phyloP scores from a whole-genome alignment of 2,329 filamentous ascomycete species.

The Akanthomyces lecanii region DNA sequence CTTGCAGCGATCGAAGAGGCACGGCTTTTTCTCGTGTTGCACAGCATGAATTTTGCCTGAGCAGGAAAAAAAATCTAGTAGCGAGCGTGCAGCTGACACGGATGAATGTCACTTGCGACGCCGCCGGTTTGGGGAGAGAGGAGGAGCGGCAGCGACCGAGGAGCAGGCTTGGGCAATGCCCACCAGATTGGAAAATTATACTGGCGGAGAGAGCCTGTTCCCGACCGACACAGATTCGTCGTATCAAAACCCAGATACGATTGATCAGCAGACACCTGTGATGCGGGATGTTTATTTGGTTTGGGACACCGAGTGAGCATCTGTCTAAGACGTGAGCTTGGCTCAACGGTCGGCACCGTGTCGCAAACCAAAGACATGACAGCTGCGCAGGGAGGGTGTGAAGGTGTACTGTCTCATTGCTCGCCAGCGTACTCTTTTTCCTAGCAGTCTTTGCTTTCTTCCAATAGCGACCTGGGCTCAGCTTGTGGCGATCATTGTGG shows the following conservation, averaged over 20 bases:
- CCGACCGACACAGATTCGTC: neutral
- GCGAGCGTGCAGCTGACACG: constrained; percentile 1
- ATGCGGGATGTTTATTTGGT: neutral
- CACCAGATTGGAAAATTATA: neutral
- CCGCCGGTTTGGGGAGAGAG: neutral
- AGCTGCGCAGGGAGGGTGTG: neutral
- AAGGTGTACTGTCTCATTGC: neutral
- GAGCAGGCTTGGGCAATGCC: neutral
- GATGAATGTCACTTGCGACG: neutral
- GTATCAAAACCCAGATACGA: neutral
- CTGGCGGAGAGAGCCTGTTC: neutral
- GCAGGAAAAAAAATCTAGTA: neutral
- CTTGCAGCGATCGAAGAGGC: constrained; percentile 11
- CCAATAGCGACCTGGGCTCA: neutral
- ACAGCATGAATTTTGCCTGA: neutral
- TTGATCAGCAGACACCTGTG: neutral
- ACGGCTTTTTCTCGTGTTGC: neutral
- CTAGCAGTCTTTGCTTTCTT: too few relatives aligned
- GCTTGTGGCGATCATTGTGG: constrained; percentile 6
- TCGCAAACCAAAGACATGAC: neutral
- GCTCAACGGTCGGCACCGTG: constrained; percentile 2
- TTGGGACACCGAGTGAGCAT: neutral
- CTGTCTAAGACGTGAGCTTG: constrained; percentile 2
- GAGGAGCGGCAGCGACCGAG: neutral
- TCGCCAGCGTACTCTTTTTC: neutral